Conservation (phyloP, 805 yeast species). For the Cyberlindnera sargentensis region DNA sequence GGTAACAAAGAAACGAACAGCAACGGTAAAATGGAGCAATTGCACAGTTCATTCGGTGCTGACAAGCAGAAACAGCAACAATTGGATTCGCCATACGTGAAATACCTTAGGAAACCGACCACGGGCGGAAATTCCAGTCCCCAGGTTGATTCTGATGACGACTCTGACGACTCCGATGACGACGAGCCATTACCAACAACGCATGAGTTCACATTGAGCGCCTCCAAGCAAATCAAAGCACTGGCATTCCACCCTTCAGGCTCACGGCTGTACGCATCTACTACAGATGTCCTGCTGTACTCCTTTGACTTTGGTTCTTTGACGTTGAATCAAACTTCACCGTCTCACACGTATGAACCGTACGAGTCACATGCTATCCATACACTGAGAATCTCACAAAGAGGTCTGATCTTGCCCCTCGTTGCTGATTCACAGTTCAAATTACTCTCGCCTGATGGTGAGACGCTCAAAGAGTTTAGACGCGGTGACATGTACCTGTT, state of each 20-base stretch:
- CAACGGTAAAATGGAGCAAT: too few species aligned
- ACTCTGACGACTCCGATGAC: slow-evolving; percentile 11
- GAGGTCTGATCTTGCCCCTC: slow-evolving; percentile 3
- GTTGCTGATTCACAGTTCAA: slow-evolving; percentile 15
- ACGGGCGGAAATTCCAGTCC: neutral
- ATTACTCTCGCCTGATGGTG: slow-evolving; percentile 10
- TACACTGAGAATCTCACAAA: slow-evolving; percentile 3
- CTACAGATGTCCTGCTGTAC: slow-evolving; percentile 22
- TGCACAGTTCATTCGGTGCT: too few species aligned
- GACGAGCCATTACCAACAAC: slow-evolving; percentile 31
- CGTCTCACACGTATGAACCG: slow-evolving; percentile 8
- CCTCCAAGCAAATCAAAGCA: slow-evolving; percentile 19
- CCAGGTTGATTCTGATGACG: slow-evolving; percentile 2
- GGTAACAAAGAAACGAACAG: too few species aligned
- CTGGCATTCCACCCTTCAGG: slow-evolving; percentile 23
- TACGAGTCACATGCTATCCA: slow-evolving; percentile 11
- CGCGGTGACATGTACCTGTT: slow-evolving; percentile 22
- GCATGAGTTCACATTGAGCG: slow-evolving; percentile 23
- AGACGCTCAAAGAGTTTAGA: slow-evolving; percentile 9
- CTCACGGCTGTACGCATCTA: slow-evolving; percentile 21
- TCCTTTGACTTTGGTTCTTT: slow-evolving; percentile 29
- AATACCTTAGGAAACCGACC: too few species aligned
- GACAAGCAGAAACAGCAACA: too few species aligned
- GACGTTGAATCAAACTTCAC: slow-evolving; percentile 15
- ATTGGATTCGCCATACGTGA: too few species aligned